phyloP scores from a whole-genome alignment of 1,284 basidiomycete species.

The Leucoagaricus sp. region DNA sequence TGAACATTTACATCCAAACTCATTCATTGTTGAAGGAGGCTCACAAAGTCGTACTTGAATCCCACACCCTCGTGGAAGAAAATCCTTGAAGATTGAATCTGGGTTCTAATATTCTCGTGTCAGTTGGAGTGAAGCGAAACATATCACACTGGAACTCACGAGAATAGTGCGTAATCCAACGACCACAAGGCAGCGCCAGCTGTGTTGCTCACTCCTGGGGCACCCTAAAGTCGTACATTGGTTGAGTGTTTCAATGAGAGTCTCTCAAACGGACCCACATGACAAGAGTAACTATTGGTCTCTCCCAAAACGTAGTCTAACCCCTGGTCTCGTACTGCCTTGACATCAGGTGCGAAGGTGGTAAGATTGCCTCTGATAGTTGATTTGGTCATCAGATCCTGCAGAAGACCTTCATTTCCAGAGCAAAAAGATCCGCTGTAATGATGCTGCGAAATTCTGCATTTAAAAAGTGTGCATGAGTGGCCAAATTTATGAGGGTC shows the following conservation, averaged over 20 bases:
- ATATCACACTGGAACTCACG: conserved; percentile 28
- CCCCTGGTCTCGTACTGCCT: conserved; percentile 43
- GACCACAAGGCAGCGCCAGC: conserved; percentile 72
- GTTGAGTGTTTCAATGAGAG: conserved; percentile 1
- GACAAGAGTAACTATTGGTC: conserved; percentile 53
- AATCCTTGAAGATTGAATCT: conserved; percentile 39
- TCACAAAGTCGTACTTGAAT: conserved; percentile 49
- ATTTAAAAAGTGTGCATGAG: conserved; percentile 1
- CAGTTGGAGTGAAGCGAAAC: background rate
- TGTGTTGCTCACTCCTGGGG: conserved; percentile 67
- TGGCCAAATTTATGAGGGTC: background rate
- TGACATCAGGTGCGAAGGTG: conserved; percentile 49
- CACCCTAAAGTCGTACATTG: conserved; percentile 42
- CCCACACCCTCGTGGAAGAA: conserved; percentile 51
- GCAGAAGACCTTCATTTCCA: conserved; percentile 48
- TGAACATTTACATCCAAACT: background rate
- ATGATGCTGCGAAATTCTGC: conserved; percentile 62
- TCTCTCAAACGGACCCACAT: conserved; percentile 34
- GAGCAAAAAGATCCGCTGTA: conserved; percentile 61
- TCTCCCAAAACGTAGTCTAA: conserved; percentile 64
- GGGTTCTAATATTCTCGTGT: conserved; percentile 24
- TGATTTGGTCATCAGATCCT: conserved; percentile 63
- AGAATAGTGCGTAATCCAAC: conserved; percentile 63
- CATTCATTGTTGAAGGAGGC: conserved; percentile 13
- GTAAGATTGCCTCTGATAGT: conserved; percentile 60